phyloP scores from a whole-genome alignment of 2,329 filamentous ascomycete genomes.

The Monosporascus sp. region DNA sequence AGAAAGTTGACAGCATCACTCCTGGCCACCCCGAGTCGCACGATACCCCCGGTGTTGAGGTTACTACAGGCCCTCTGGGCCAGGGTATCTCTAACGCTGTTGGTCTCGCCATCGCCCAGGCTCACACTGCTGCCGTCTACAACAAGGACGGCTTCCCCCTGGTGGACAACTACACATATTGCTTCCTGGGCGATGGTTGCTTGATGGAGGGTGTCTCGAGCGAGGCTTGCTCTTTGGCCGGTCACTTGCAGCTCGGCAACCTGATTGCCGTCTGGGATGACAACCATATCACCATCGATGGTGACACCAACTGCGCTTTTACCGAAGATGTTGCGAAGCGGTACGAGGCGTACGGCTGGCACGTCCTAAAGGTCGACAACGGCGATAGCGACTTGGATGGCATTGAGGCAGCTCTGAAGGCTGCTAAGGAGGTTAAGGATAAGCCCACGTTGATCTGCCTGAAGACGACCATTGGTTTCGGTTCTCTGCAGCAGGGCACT shows the following conservation, averaged over 20 bases:
- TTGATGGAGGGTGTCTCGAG: conserved; percentile 96
- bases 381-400: conserved; percentile 82
- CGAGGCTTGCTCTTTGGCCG: conserved; percentile 87
- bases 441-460: conserved; percentile 98
- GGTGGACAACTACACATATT: conserved; percentile 94
- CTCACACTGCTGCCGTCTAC: conserved; percentile 83
- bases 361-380: conserved; percentile 76
- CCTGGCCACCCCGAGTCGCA: conserved; percentile 95
- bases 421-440: conserved; percentile 82
- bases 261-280: conserved; percentile 96
- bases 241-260: conserved; percentile 96
- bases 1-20: conserved; percentile 66
- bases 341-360: conserved; percentile 97
- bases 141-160: conserved; percentile 94
- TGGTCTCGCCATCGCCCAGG: conserved; percentile 94
- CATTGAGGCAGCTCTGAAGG: conserved; percentile 84
- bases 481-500: conserved; percentile 88
- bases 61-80: conserved; percentile 95
- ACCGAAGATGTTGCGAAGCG: conserved; percentile 94
- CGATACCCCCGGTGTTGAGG: conserved; percentile 94
- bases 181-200: conserved; percentile 96
- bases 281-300: conserved; percentile 95
- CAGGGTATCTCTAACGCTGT: conserved; percentile 98
- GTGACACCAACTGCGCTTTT: conserved; percentile 92
- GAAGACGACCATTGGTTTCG: conserved; percentile 94